Evolutionary conservation across 2,329 filamentous ascomycete species (phyloP), one percentile per base, ranked within the genome.

Genomic region (Macrophomina pseudophaseolina): DNA sequence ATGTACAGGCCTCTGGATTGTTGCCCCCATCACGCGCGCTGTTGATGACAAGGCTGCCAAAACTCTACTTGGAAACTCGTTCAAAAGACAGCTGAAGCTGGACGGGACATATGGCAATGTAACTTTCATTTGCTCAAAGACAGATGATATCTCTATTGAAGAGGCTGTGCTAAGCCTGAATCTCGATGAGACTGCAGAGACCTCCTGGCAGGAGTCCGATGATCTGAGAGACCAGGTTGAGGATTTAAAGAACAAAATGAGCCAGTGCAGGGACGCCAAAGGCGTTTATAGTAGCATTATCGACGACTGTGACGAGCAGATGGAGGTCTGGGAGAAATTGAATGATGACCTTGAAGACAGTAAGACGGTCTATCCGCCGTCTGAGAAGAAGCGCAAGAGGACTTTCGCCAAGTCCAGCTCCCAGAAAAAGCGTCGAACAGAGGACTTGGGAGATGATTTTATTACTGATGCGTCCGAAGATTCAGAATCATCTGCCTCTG

Each of bases 91-190:
- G 69, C 76, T 90, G 3, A 85, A 87, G 66, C 85, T 85, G 70
- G 87, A 90, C 67, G 84, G 85, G 1, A 81, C 78, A 0, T 86
- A 86, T 64, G 81, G 77, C 6, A 80, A 77, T 1, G 79, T 89
- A 2, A 88, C 85, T 0, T 89, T 90, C 67, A 85, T 90, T 14
- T 89, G 87, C 71, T 84, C 82, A 16, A 90, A 89, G 71, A 87
- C 86, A 0, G 88, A 90, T 71, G 86, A 89, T 51, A 87, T 90
- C 8, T 83, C 79, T 7, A 74, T 83, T 4, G 79, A 74, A 0
- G 82, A 86, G 65, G 81, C 81, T 4, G 72, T 75, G 4, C 75
- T 79, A 4, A 77, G 74, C 33, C 73, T 83, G 42, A 71, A 72
- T 4, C 72, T 82, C 1, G 74, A 78, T 8, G 74, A 76, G 12